Base-by-base conservation (phyloP, 2,329 filamentous ascomycete species). In the Monilinia laxa region DNA sequence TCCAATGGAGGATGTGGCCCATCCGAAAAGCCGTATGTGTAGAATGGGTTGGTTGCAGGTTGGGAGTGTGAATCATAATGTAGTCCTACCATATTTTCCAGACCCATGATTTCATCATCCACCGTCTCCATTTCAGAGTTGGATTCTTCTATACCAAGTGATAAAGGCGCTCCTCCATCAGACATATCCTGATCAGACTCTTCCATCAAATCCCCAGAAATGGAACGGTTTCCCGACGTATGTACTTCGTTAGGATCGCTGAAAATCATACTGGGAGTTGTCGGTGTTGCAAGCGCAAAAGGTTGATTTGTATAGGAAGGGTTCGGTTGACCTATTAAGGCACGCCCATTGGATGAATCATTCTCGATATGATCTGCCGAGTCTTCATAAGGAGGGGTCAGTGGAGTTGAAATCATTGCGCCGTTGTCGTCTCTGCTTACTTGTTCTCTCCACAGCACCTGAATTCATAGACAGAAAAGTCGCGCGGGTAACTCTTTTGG, bases 161-260 rank as follows among this genome's bases (percentile, higher is more conserved):
- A 70, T 59, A 73, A 68, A 38, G 65, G 62, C 31, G 63, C 73
- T 28, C 73, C 74, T 55, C 71, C 73, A 52, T 75, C 74, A 16
- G 72, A 73, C 74, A 75, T 75, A 53, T 75, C 73, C 64, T 70
- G 70, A 62, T 75, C 73, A 57, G 73, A 73, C 53, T 75, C 72
- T 45, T 56, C 66, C 54, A 66, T 57, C 28, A 35, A 23, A n/a
- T 68, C 60, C 11, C 58, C 62, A 10, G 57, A 49, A 2, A 68
- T 68, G 31, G 57, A 47, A 45, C 62, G 62, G n/a, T 68, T 60
- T 20, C 69, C 70, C 49, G 62, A 53, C 23, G 68, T 67, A n/a
- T 67, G 49, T 57, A 66, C 67, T 9, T 69, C 69, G 53, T 68
- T 65, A 28, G 38, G 35, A 25, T 52, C 58, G 23, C 69, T 69